Base-by-base conservation (phyloP, 768 basidiomycete species). In the Naematelia aurantialba region DNA sequence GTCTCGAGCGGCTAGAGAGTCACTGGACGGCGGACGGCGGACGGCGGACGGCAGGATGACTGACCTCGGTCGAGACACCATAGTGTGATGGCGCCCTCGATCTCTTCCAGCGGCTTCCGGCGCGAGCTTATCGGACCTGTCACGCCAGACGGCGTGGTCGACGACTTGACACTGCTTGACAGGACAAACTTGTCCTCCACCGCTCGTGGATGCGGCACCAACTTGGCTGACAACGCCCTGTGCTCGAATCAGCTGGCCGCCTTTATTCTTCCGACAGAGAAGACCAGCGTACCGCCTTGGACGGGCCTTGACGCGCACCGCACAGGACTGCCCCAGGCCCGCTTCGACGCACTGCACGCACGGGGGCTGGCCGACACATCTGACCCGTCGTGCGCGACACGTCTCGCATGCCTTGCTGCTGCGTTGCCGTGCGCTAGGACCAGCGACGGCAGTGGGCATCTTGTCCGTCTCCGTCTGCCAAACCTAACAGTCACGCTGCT, bases 281-380 rank as follows among this genome's bases (percentile, higher is more conserved):
- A n/a, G 26, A 5, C n/a, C 22, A 10, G 4, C 39, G 14, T n/a
- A 55, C 53, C 53, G n/a, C 14, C n/a, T 5, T 24, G 53, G 53
- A 17, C 53, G 53, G 4, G 53, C 53, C 26, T 55, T 55, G 42
- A 44, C 53, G 25, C 53, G 11, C 11, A 55, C 17, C 10, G 10
- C 12, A 24, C 53, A 55, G 4, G 53, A 10, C 8, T 44, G 17
- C 21, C 30, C 31, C 25, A 39, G 5, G 12, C 21, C 39, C 30
- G 22, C 42, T 11, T n/a, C 22, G 19, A 22, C 24, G n/a, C 53
- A 55, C 31, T 31, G 21, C 26, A 21, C 21, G 26, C 53, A 55
- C 3, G 53, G 53, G 4, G 45, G 4, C 13, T 45, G 34, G n/a
- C 53, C 53, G 12, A 39, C 45, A 25, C 53, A 55, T 55, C 25